These are phyloP conservation scores for Paramecium tetraurelia DNA, from an alignment of 73 alveolate genomes.

Conservation along the genomic window DNA sequence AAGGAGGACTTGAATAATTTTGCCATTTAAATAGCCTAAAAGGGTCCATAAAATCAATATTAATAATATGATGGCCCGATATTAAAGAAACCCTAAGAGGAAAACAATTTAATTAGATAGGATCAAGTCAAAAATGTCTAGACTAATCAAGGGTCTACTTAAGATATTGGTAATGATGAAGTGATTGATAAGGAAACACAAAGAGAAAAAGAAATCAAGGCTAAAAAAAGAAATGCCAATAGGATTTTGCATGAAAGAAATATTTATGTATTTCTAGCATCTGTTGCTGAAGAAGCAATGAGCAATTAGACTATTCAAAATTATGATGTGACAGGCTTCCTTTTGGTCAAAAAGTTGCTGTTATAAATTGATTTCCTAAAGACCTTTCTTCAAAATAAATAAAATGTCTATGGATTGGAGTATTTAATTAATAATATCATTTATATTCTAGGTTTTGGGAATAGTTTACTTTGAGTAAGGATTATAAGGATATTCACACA, in stretches of 20 bases:
- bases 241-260: slow-evolving; percentile 61
- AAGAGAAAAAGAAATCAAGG: slow-evolving; percentile 55
- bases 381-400: slow-evolving; percentile 24
- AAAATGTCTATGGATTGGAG: slow-evolving; percentile 49
- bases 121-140: background rate
- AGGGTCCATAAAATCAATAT: slow-evolving; percentile 11
- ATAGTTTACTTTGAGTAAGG: slow-evolving; percentile 49
- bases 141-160: background rate
- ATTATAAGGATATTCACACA: slow-evolving; percentile 55
- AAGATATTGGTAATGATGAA: slow-evolving; percentile 42
- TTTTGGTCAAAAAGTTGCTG: slow-evolving; percentile 43
- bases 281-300: slow-evolving; percentile 67
- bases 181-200: slow-evolving; percentile 49
- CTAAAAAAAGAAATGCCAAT: slow-evolving; percentile 60
- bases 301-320: slow-evolving; percentile 24
- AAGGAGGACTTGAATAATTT: slow-evolving; percentile 55
- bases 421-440: background rate
- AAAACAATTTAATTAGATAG: background rate
- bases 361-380: slow-evolving; percentile 44
- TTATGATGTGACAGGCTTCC: slow-evolving; percentile 47
- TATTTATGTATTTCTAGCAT: slow-evolving; percentile 61
- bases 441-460: slow-evolving; percentile 44
- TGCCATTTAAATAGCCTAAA: slow-evolving; percentile 57
- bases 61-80: slow-evolving; percentile 51
- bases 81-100: slow-evolving; percentile 44